Base-by-base conservation (phyloP, 331 rosid genomes). In the Quercus lobata region DNA sequence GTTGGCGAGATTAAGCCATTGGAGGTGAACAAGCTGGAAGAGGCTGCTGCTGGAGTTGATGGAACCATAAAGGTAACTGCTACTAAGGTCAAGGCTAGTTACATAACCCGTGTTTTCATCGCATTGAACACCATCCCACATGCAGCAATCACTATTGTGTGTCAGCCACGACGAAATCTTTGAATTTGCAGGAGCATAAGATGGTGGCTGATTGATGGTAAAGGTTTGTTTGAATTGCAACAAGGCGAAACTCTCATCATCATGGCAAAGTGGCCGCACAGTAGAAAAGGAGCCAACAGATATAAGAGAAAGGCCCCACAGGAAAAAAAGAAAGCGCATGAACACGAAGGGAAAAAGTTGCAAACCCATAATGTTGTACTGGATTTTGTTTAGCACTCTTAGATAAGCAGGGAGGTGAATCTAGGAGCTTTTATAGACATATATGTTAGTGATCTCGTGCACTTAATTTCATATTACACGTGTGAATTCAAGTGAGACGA, bases 1-100 rank as follows among this genome's bases (percentile, higher is more conserved):
- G 29, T 12, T 15, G 0, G 78, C 16, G 2, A 84, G 85, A 34
- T 56, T 32, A 53, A 81, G 85, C 11, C 66, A 19, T 11, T 65
- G 69, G 19, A 85, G 80, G n/a, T 57, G 76, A 78, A 27, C 54
- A 18, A 78, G 71, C 5, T 9, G 9, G 53, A 84, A 81, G 55
- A 34, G 2, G 37, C 37, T 34, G 37, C 37, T 34, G 7, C 37
- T 34, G 37, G 37, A 34, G 37, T 34, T 34, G 37, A 34, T 5
- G 37, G 37, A 34, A 34, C 37, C 37, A 34, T 34, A 34, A 5
- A 34, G 37, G 7, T 34, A 34, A 34, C 37, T 34, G 37, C 37
- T 34, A 34, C 7, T 34, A 5, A 34, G 7, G 37, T 34, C 37
- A 34, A 34, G 37, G 37, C 37, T 34, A 4, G 37, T 34, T 34